phyloP scores from a whole-genome alignment of 148 eudicot genomes.

The Polygonum aviculare region DNA sequence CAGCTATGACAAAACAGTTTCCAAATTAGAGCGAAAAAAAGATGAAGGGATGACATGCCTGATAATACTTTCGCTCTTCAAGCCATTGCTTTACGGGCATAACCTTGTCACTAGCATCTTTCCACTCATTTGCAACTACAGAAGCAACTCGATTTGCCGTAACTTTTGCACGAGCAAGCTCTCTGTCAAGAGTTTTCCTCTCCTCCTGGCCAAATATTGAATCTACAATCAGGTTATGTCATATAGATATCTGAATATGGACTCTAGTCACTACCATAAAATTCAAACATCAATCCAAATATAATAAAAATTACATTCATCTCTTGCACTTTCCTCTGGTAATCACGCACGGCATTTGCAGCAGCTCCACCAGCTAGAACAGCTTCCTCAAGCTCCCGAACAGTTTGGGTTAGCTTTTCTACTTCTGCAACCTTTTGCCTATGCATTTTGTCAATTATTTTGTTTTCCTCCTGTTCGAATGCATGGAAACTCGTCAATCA shows the following conservation, averaged over 20 bases:
- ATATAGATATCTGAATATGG: not conserved
- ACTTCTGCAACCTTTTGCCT: slow-evolving; percentile 93
- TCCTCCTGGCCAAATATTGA: slow-evolving; percentile 55
- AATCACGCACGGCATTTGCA: slow-evolving; percentile 96
- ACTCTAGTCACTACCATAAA: not conserved
- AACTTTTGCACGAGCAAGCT: slow-evolving; percentile 90
- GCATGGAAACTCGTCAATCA: not conserved
- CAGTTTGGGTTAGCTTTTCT: slow-evolving; percentile 87
- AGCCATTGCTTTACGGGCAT: slow-evolving; percentile 99
- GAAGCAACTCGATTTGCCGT: slow-evolving; percentile 91
- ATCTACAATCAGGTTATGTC: slow-evolving; percentile 5
- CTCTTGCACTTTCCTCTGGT: slow-evolving; percentile 90
- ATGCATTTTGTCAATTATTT: slow-evolving; percentile 83
- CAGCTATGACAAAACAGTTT: not conserved
- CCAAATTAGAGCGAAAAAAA: not conserved
- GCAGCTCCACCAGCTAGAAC: slow-evolving; percentile 99
- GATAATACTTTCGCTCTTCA: slow-evolving; percentile 86
- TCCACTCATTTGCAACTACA: slow-evolving; percentile 99
- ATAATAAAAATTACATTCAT: slow-evolving; percentile 49
- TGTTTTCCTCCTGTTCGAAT: slow-evolving; percentile 79
- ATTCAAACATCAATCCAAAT: not conserved
- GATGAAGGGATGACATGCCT: slow-evolving; percentile 34
- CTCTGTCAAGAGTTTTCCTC: slow-evolving; percentile 70
- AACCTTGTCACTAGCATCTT: slow-evolving; percentile 92
- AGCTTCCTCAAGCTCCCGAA: slow-evolving; percentile 92